Evolutionary conservation across 331 rosid species (phyloP), one percentile per base, ranked within the genome.

Genomic region (Erythrophleum ivorense): DNA sequence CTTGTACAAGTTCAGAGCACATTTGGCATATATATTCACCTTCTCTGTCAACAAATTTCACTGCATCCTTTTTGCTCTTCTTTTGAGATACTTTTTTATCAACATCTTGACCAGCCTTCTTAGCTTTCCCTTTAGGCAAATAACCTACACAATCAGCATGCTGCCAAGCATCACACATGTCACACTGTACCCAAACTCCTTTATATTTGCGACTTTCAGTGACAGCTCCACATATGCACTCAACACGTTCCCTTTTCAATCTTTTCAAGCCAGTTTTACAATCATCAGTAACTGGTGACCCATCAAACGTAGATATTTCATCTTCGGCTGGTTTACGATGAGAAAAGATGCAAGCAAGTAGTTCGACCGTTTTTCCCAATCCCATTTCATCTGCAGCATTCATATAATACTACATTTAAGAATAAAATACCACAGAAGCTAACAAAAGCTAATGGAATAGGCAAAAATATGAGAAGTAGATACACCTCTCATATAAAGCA

Each of bases 151-250:
- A 94, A 59, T 86, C 90, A 19, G 94, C 98, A 82, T 94, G 97
- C 84, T 94, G 98, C 98, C 98, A 94, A 21, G 98, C 97, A 85
- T 91, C 94, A 84, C 98, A 94, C 38, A 85, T 76, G 86, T 94
- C 98, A 48, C 98, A 94, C 82, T 92, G 98, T 80, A 94, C 98
- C 98, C 98, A 94, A 60, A 94, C 46, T 82, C 98, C 97, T 77
- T 82, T 85, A 87, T 92, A 92, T 85, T 82, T 86, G 71, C 14
- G 69, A 84, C 81, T 87, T 78, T 94, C 98, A 18, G 89, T 92
- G 71, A 94, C 98, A 87, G 94, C 90, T 76, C 97, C 97, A 82
- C 97, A 94, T 49, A 81, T 69, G 73, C 98, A 94, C 88, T 94
- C 97, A 78, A 94, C 91, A 62, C 97, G 98, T 72, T 89, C 98